Conservation (phyloP, 2,329 filamentous ascomycete species). For the Calonectria montana region DNA sequence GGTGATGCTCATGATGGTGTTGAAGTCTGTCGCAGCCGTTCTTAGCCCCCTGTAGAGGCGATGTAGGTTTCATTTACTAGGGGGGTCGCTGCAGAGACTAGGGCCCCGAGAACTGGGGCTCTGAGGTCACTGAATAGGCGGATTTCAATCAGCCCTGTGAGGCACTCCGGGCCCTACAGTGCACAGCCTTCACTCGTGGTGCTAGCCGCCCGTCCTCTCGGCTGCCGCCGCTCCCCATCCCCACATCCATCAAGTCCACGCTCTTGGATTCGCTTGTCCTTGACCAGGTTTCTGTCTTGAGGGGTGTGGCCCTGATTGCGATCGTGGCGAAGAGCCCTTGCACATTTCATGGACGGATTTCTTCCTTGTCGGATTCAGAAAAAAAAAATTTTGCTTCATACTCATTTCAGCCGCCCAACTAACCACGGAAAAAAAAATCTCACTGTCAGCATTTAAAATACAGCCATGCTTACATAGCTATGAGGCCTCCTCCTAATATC, state of each 20-base stretch:
- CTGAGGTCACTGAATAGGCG: not conserved
- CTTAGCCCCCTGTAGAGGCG: constrained; percentile 14
- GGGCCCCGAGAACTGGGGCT: not conserved
- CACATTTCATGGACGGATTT: constrained; percentile 1
- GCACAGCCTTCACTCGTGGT: constrained; percentile 13
- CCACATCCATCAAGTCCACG: not conserved
- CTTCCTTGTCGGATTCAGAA: not conserved
- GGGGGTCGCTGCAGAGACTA: not conserved
- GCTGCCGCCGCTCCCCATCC: constrained; percentile 3
- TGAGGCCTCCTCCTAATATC: not conserved
- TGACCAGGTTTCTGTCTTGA: not conserved
- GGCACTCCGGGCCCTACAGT: constrained; percentile 7
- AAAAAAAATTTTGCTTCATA: not conserved
- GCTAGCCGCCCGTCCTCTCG: not conserved
- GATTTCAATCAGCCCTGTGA: constrained; percentile 25
- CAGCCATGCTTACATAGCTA: not conserved
- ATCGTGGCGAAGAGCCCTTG: not conserved
- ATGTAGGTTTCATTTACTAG: constrained; percentile 12
- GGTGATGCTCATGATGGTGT: constrained; percentile 16
- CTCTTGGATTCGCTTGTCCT: not conserved
- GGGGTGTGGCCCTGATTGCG: not conserved
- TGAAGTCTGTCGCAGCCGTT: constrained; percentile 1
- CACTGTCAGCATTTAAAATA: not conserved
- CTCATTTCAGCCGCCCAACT: not conserved
- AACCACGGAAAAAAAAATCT: not conserved